phyloP scores from a whole-genome alignment of 129 eudicot genomes.

The Saposhnikovia divaricata region DNA sequence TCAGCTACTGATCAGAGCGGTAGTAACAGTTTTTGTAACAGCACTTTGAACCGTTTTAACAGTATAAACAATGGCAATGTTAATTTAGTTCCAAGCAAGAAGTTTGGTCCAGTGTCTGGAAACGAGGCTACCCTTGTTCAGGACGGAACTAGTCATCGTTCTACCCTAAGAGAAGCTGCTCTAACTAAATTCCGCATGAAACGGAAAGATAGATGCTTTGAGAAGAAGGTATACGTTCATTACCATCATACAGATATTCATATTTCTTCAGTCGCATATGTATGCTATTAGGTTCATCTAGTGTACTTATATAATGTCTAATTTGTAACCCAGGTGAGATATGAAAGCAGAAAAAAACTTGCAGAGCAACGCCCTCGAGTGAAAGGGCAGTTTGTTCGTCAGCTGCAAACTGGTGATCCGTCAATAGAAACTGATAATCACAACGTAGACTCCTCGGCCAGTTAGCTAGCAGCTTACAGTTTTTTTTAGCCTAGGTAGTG shows the following conservation, averaged over 20 bases:
- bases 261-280: not conserved
- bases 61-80: slow-evolving; percentile 6
- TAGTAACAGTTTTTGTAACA: slow-evolving; percentile 5
- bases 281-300: not conserved
- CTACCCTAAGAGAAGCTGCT: slow-evolving; percentile 68
- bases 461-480: not conserved
- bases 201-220: slow-evolving; percentile 88
- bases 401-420: slow-evolving; percentile 43
- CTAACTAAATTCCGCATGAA: slow-evolving; percentile 70
- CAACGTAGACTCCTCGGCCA: slow-evolving; percentile 18
- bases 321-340: slow-evolving; percentile 52
- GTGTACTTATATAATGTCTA: not conserved
- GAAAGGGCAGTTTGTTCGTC: slow-evolving; percentile 95
- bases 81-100: not conserved
- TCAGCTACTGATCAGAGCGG: slow-evolving; percentile 12
- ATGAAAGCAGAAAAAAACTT: slow-evolving; percentile 88
- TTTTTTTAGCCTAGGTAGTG: not conserved
- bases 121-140: slow-evolving; percentile 6
- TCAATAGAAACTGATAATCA: slow-evolving; percentile 37
- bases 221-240: slow-evolving; percentile 57
- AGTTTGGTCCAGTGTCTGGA: not conserved
- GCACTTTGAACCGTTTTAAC: slow-evolving; percentile 2
- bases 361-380: slow-evolving; percentile 95
- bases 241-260: not conserved
- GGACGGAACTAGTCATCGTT: slow-evolving; percentile 37